A percentile compares a stretch with the other conserved stretches of the same genome.
Evolutionary conservation across 1,284 basidiomycete species (phyloP).

Genomic region (Pseudozyma pruni): DNA sequence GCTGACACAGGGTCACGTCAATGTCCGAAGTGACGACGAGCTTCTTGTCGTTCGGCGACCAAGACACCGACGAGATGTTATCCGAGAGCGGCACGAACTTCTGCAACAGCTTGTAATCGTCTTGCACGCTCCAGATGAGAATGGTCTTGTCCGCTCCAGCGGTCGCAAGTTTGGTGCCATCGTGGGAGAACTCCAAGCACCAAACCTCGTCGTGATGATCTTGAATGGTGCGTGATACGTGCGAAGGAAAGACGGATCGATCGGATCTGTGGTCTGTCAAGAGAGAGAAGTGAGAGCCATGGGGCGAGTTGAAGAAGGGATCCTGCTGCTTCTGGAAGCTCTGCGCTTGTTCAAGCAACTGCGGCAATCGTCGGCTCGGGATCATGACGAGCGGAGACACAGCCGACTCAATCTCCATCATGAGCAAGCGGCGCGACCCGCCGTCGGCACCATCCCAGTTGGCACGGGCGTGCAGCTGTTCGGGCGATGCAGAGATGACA

Average conservation of each 20-base stretch:
- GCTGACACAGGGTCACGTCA: conserved; percentile 52
- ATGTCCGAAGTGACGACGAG: conserved; percentile 53
- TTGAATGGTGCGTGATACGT: conserved; percentile 74
- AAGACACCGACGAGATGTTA: conserved; percentile 71
- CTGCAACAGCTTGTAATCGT: conserved; percentile 42
- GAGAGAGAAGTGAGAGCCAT: conserved; percentile 76
- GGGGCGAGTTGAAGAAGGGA: conserved; percentile 59
- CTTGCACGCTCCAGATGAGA: conserved; percentile 78
- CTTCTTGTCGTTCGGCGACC: conserved; percentile 56
- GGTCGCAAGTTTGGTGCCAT: conserved; percentile 84
- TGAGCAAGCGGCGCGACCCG: conserved; percentile 79
- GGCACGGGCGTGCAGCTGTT: conserved; percentile 83
- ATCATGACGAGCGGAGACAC: conserved; percentile 92
- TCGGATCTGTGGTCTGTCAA: conserved; percentile 87
- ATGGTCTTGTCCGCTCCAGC: conserved; percentile 86
- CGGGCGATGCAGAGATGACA: conserved; percentile 69
- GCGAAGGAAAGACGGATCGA: conserved; percentile 82
- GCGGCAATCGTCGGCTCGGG: conserved; percentile 84
- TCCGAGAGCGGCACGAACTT: conserved; percentile 50
- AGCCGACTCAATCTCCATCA: conserved; percentile 84
- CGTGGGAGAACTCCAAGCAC: conserved; percentile 93
- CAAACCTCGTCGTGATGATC: conserved; percentile 94
- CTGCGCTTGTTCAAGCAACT: conserved; percentile 86
- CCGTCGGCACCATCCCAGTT: conserved; percentile 89
- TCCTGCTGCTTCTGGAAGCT: conserved; percentile 73